Evolutionary conservation across 164 flowering plant genomes (phyloP).

Genomic region (Nymphaea colorata): DNA sequence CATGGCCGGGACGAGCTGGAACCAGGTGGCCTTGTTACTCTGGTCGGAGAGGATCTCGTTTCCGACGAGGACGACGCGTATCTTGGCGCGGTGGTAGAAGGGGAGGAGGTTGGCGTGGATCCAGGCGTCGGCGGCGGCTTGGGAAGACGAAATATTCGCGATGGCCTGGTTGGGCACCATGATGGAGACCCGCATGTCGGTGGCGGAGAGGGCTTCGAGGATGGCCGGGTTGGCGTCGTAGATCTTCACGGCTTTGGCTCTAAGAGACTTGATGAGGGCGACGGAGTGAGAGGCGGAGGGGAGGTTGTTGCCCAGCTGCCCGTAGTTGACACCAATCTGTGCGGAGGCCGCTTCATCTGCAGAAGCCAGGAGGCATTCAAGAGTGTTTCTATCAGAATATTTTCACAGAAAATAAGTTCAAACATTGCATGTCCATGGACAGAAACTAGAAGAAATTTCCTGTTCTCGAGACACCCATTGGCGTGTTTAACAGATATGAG

Average conservation of each 20-base stretch:
- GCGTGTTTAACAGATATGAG: too few species aligned
- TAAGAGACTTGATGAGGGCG: slow-evolving; percentile 40
- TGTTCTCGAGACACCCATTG: not conserved
- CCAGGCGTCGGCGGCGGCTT: slow-evolving; percentile 57
- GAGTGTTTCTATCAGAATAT: not conserved
- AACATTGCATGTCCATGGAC: not conserved
- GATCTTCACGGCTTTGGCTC: slow-evolving; percentile 61
- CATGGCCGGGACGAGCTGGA: slow-evolving; percentile 68
- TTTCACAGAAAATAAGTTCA: not conserved
- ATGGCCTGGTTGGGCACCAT: slow-evolving; percentile 77
- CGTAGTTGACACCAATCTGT: slow-evolving; percentile 62
- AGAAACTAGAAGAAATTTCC: not conserved
- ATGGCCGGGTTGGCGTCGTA: slow-evolving; percentile 61
- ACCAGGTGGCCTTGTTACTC: slow-evolving; percentile 25
- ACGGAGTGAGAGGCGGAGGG: slow-evolving; percentile 51
- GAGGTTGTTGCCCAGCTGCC: slow-evolving; percentile 76
- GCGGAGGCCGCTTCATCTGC: slow-evolving; percentile 42
- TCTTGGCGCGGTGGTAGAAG: slow-evolving; percentile 42
- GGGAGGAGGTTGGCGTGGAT: slow-evolving; percentile 47
- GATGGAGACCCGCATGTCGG: slow-evolving; percentile 51
- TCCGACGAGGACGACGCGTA: slow-evolving; percentile 72
- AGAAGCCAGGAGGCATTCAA: not conserved
- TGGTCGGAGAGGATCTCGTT: slow-evolving; percentile 57
- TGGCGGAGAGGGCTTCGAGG: slow-evolving; percentile 39
- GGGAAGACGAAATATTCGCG: slow-evolving; percentile 38